Evolutionary conservation across 768 basidiomycete species (phyloP).

Genomic region (Leucosporidium scottii): DNA sequence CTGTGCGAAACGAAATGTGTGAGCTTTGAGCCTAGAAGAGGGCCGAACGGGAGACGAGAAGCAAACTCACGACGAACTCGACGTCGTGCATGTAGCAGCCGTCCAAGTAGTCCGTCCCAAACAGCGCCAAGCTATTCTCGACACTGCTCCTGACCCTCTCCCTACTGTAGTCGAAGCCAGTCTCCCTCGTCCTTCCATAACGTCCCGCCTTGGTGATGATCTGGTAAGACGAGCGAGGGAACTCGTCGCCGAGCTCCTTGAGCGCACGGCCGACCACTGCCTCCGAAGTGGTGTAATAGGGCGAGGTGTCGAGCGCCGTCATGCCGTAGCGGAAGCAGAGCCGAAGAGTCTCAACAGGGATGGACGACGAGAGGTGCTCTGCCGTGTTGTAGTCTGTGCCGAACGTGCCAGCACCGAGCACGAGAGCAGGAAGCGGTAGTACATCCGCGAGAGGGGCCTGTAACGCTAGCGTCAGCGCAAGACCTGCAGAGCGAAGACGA

Average conservation of each 20-base stretch:
- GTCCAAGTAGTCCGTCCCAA: constrained; percentile 73
- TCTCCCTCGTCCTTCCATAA: constrained; percentile 50
- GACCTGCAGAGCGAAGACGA: no score
- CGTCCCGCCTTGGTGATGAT: constrained; percentile 82
- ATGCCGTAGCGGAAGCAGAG: constrained; percentile 63
- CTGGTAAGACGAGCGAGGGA: constrained; percentile 69
- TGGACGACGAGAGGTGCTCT: constrained; percentile 11
- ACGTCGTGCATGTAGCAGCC: constrained; percentile 67
- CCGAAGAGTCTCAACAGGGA: constrained; percentile 26
- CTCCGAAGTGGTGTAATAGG: constrained; percentile 71
- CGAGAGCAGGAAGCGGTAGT: no score
- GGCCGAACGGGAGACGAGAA: no score
- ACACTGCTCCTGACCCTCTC: constrained; percentile 58
- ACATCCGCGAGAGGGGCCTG: no score
- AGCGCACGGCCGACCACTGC: constrained; percentile 63
- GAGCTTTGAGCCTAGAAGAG: no score
- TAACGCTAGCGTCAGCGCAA: no score
- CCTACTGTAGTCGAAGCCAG: constrained; percentile 69
- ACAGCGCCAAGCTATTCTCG: constrained; percentile 56
- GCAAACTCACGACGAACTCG: constrained; percentile 45
- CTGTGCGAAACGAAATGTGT: no score
- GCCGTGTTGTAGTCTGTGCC: constrained; percentile 30
- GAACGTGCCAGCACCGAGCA: neutral
- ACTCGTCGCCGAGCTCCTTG: constrained; percentile 54
- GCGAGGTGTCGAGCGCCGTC: constrained; percentile 70